A percentile compares a stretch with the other conserved stretches of the same genome.
These are phyloP conservation scores for Polytrichum formosum DNA, from an alignment of 225 moss, liverwort and hornwort species.

Conservation along the genomic window DNA sequence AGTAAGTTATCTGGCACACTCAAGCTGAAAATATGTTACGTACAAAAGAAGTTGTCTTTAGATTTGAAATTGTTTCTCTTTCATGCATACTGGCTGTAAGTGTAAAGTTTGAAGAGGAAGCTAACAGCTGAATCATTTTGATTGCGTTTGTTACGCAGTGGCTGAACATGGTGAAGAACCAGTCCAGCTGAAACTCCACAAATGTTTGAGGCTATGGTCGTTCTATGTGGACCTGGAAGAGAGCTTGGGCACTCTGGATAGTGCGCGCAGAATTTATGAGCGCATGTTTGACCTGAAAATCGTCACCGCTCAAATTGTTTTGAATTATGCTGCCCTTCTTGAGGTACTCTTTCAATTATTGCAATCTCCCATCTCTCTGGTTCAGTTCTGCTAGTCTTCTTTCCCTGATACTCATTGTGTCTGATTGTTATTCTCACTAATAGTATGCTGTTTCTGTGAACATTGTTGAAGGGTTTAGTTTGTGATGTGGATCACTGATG, in stretches of 20 bases:
- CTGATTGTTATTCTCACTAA: too few species aligned
- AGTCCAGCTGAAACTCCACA: constrained; percentile 80
- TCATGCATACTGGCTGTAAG: too few species aligned
- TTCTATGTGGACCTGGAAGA: constrained; percentile 96
- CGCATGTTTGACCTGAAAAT: constrained; percentile 91
- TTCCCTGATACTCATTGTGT: too few species aligned
- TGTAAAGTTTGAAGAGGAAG: background rate
- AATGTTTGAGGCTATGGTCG: constrained; percentile 88
- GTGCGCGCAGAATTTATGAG: constrained; percentile 78
- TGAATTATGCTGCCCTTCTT: constrained; percentile 84
- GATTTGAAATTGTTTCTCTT: too few species aligned
- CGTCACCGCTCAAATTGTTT: constrained; percentile 88
- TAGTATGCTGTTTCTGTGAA: too few species aligned
- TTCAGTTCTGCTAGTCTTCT: too few species aligned
- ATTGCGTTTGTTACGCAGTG: constrained; percentile 35
- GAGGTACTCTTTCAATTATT: constrained; percentile 45
- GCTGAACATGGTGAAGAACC: constrained; percentile 83
- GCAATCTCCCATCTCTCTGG: too few species aligned
- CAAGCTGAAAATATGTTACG: too few species aligned
- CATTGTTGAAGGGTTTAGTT: background rate
- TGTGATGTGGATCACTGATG: background rate
- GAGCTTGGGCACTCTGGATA: constrained; percentile 81
- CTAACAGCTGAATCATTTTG: background rate
- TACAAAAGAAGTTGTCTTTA: too few species aligned
- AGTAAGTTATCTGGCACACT: constrained; percentile 26